A percentile compares a stretch with the other conserved stretches of the same genome.
These are phyloP conservation scores for Amaranthus hypochondriacus DNA, from an alignment of 148 eudicot genomes.

Conservation along the genomic window DNA sequence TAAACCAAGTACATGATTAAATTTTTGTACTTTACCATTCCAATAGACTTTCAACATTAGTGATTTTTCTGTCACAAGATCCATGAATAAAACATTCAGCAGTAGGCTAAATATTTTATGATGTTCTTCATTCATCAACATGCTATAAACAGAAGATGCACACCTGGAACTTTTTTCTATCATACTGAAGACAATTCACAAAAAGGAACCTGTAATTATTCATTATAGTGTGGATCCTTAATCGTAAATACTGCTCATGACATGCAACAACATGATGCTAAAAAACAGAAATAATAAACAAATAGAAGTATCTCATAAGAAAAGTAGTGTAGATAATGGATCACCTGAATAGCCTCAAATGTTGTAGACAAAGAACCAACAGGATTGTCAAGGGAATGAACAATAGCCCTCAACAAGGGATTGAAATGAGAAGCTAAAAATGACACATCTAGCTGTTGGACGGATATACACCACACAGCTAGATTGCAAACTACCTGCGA, in stretches of 20 bases:
- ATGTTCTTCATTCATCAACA: not conserved
- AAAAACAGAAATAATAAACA: not conserved
- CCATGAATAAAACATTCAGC: not conserved
- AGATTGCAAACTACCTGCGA: slow-evolving; percentile 74
- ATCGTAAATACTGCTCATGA: not conserved
- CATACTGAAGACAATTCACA: not conserved
- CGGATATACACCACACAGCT: slow-evolving; percentile 87
- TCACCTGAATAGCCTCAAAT: slow-evolving; percentile 86
- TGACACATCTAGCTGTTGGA: slow-evolving; percentile 59
- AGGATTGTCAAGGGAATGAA: slow-evolving; percentile 84
- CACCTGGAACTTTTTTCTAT: not conserved
- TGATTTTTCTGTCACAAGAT: not conserved
- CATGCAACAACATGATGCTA: not conserved
- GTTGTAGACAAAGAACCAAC: slow-evolving; percentile 73
- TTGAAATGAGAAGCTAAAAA: slow-evolving; percentile 43
- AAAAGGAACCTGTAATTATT: not conserved
- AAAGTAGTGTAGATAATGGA: slow-evolving; percentile 7
- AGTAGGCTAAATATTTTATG: not conserved
- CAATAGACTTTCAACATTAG: not conserved
- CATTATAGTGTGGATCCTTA: not conserved
- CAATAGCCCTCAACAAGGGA: slow-evolving; percentile 57
- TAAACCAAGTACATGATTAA: not conserved
- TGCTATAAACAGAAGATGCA: not conserved
- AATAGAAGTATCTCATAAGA: not conserved
- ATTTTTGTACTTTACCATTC: not conserved